Percentiles rank a stretch among this genome's conserved stretches.
Conservation (phyloP, 225 moss, liverwort and hornwort species). For the Neckera pumila region DNA sequence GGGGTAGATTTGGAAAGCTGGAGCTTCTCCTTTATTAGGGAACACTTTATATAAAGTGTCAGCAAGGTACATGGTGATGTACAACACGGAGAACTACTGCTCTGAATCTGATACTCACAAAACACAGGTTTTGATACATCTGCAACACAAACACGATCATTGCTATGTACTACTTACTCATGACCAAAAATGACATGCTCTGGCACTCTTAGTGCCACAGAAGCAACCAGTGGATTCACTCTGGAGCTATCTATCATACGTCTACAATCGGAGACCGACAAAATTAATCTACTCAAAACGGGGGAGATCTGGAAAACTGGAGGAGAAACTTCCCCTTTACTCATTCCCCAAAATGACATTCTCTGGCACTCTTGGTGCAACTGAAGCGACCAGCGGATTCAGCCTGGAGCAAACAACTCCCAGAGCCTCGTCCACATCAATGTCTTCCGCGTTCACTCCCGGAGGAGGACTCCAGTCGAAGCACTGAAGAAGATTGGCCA, state of each 20-base stretch:
- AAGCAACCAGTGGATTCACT: neutral
- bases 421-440: conserved; percentile 17
- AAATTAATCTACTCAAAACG: neutral
- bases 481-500: conserved; percentile 51
- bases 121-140: too few relatives aligned
- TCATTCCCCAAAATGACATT: neutral
- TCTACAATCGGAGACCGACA: neutral
- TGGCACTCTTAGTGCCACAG: neutral
- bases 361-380: neutral
- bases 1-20: neutral
- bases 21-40: neutral
- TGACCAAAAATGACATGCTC: neutral
- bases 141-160: neutral
- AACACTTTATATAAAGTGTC: neutral
- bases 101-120: neutral
- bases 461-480: conserved; percentile 35
- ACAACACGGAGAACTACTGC: neutral
- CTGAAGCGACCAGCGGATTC: conserved; percentile 5
- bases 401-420: conserved; percentile 23
- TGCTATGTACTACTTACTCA: neutral
- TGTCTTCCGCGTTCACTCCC: neutral
- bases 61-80: neutral
- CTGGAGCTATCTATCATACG: neutral
- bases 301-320: neutral
- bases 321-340: neutral